Percentiles rank a stretch among this genome's conserved stretches.
These are phyloP conservation scores for Diutina pseudorugosa DNA, from an alignment of 1,139 yeast genomes.

Conservation along the genomic window DNA sequence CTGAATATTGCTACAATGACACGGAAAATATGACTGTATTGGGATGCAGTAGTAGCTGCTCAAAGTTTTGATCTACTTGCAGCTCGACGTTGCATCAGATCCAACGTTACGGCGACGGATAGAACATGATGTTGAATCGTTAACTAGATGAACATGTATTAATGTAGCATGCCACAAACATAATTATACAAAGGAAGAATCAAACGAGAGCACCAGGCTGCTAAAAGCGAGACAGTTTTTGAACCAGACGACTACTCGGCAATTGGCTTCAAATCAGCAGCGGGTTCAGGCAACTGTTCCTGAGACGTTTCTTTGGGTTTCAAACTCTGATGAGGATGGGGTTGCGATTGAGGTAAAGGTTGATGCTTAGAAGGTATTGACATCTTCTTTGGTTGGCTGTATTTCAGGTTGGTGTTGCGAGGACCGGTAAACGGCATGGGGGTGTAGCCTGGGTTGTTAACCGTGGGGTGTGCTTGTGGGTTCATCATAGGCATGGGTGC, in stretches of 20 bases:
- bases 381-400: background rate
- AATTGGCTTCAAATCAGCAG: background rate
- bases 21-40: too few relatives aligned
- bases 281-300: background rate
- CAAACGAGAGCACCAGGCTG: background rate
- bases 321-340: background rate
- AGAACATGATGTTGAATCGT: too few relatives aligned
- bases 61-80: too few relatives aligned
- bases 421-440: background rate
- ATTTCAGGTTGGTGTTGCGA: background rate
- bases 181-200: conserved; percentile 1
- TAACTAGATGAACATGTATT: background rate
- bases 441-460: background rate
- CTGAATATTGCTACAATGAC: too few relatives aligned
- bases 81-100: too few relatives aligned
- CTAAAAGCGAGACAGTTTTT: background rate
- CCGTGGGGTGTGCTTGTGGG: background rate
- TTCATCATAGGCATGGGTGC: too few relatives aligned
- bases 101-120: too few relatives aligned
- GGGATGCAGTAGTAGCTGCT: too few relatives aligned
- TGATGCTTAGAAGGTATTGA: background rate
- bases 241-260: background rate
- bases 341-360: background rate
- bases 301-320: too few relatives aligned
- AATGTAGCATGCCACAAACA: background rate